Evolutionary conservation across 1,139 yeast genomes (phyloP).

Genomic region (Geotrichum bryndzae): DNA sequence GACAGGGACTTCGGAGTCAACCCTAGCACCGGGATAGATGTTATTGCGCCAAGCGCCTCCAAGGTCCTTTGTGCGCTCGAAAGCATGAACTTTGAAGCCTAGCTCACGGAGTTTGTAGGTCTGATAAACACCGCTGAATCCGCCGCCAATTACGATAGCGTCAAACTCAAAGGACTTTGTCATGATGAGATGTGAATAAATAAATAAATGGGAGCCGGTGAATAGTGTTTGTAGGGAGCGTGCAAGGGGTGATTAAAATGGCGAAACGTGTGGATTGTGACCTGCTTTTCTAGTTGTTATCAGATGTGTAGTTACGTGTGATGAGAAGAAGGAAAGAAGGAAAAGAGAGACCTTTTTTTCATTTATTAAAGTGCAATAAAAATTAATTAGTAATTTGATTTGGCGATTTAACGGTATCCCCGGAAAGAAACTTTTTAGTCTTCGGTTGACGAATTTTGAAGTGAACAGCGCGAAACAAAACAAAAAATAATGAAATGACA

Average conservation of each 20-base stretch:
- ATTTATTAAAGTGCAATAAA: neutral
- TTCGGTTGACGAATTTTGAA: neutral
- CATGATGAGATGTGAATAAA: neutral
- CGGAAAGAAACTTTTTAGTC: neutral
- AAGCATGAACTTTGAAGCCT: conserved; percentile 37
- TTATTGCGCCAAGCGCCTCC: conserved; percentile 57
- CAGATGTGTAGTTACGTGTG: neutral
- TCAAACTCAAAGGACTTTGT: conserved; percentile 19
- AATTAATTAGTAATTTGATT: neutral
- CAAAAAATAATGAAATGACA: neutral
- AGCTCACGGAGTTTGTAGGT: conserved; percentile 34
- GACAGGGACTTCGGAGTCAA: conserved; percentile 50
- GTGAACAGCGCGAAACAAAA: neutral
- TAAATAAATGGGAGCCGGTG: neutral
- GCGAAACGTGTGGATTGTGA: neutral
- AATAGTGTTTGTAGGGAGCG: neutral
- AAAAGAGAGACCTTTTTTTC: neutral
- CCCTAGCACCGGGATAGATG: conserved; percentile 45
- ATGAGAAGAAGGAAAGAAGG: neutral
- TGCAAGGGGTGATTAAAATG: neutral
- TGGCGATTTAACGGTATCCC: neutral
- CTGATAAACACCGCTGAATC: conserved; percentile 44
- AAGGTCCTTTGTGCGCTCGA: conserved; percentile 43
- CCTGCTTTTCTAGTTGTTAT: neutral
- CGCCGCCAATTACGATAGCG: conserved; percentile 45